phyloP scores from a whole-genome alignment of 306 rosid genomes.

The Sindora glabra region DNA sequence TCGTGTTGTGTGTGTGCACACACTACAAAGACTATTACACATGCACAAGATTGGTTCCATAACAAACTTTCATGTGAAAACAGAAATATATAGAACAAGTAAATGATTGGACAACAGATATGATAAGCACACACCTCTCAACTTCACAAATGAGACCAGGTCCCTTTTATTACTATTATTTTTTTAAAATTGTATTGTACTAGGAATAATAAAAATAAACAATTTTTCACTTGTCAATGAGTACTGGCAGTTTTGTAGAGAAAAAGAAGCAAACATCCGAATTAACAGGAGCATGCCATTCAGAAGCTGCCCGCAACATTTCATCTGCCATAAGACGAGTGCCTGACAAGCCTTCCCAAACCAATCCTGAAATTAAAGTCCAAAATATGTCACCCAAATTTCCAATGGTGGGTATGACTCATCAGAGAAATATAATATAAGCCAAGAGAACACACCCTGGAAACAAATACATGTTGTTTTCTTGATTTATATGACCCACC shows the following conservation, averaged over 20 bases:
- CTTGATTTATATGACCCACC: conserved; percentile 93
- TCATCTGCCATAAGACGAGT: conserved; percentile 83
- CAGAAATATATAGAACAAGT: neutral
- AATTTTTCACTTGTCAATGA: too few relatives aligned
- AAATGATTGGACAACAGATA: conserved; percentile 3
- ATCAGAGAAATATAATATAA: neutral
- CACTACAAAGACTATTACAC: neutral
- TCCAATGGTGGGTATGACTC: neutral
- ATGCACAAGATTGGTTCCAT: neutral
- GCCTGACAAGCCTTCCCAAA: conserved; percentile 88
- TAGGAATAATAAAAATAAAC: too few relatives aligned
- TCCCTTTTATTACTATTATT: neutral
- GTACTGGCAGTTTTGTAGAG: neutral
- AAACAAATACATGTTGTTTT: conserved; percentile 95
- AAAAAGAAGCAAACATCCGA: neutral
- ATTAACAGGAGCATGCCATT: conserved; percentile 52
- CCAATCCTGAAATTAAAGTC: conserved; percentile 68
- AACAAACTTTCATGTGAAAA: neutral
- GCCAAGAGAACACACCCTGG: conserved; percentile 66
- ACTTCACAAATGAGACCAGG: neutral
- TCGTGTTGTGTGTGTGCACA: neutral
- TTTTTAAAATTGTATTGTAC: too few relatives aligned
- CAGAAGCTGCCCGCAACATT: conserved; percentile 97
- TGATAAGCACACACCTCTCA: neutral
- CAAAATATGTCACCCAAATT: conserved; percentile 3